Evolutionary conservation across 108 stramenopile species (phyloP).

Genomic region (Cyclotella sp.): DNA sequence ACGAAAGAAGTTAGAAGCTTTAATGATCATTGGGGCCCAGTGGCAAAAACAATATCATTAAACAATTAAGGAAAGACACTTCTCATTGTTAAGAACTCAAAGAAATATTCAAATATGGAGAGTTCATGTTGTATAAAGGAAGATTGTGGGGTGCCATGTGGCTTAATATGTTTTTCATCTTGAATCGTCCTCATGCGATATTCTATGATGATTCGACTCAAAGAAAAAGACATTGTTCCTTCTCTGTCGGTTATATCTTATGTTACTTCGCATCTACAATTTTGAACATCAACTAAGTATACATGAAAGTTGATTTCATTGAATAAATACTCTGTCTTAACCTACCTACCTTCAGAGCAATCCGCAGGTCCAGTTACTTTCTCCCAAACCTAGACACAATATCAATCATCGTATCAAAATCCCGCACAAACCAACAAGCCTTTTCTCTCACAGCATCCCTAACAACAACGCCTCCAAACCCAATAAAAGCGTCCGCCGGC

Average conservation of each 20-base stretch:
- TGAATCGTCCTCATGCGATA: too few species aligned
- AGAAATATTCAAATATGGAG: constrained; percentile 4
- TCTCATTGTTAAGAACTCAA: not conserved
- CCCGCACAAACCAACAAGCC: constrained; percentile 96
- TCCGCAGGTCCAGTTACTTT: not conserved
- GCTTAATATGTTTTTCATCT: too few species aligned
- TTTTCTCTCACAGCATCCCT: constrained; percentile 86
- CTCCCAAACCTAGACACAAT: constrained; percentile 47
- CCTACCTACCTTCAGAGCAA: too few species aligned
- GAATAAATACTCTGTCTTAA: too few species aligned
- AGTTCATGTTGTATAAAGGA: not conserved
- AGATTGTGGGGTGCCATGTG: too few species aligned
- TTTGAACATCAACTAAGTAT: too few species aligned
- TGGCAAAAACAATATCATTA: not conserved
- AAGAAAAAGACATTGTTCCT: too few species aligned
- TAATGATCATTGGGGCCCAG: constrained; percentile 19
- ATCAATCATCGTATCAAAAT: constrained; percentile 85
- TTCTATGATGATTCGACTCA: too few species aligned
- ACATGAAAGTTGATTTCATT: too few species aligned
- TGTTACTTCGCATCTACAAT: too few species aligned
- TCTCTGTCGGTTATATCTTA: too few species aligned
- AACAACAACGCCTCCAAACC: constrained; percentile 95
- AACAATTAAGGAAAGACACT: not conserved
- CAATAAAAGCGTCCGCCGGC: constrained; percentile 96
- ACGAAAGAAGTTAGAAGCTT: not conserved